These are phyloP conservation scores for Apiospora koreana DNA, from an alignment of 2,329 filamentous ascomycete genomes.

Conservation along the genomic window DNA sequence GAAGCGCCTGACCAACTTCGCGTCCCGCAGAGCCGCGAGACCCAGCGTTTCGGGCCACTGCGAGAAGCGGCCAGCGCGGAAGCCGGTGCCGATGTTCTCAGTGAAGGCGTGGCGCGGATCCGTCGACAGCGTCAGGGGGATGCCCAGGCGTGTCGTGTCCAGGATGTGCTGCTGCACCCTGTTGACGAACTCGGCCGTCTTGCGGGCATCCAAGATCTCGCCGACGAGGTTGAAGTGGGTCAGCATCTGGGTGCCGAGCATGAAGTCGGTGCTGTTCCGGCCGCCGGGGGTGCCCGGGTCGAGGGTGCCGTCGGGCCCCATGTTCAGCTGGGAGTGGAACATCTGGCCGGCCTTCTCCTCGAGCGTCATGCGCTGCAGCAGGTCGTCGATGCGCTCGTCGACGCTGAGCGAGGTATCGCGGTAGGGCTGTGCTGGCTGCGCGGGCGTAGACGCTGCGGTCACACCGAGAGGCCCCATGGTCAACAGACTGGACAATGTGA, in stretches of 20 bases:
- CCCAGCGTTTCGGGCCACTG: conserved; percentile 55
- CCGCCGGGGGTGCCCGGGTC: conserved; percentile 15
- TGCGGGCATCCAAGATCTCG: conserved; percentile 38
- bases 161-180: conserved; percentile 41
- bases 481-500: neutral
- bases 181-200: conserved; percentile 42
- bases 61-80: conserved; percentile 44
- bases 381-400: conserved; percentile 48
- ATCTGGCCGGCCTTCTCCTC: conserved; percentile 51
- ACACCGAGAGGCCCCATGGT: neutral
- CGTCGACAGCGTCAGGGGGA: conserved; percentile 48
- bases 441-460: neutral
- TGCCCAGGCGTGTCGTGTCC: conserved; percentile 45
- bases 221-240: conserved; percentile 51
- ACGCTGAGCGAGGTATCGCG: conserved; percentile 39
- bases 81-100: conserved; percentile 43
- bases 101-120: conserved; percentile 49
- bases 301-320: conserved; percentile 28
- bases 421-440: conserved; percentile 16
- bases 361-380: conserved; percentile 46
- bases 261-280: conserved; percentile 30
- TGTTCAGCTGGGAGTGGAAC: conserved; percentile 40
- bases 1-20: conserved; percentile 45
- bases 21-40: conserved; percentile 47
- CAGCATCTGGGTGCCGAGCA: conserved; percentile 36